A percentile compares a stretch with the other conserved stretches of the same genome.
Conservation (phyloP, 1,284 basidiomycete species). For the Dichomitus squalens region DNA sequence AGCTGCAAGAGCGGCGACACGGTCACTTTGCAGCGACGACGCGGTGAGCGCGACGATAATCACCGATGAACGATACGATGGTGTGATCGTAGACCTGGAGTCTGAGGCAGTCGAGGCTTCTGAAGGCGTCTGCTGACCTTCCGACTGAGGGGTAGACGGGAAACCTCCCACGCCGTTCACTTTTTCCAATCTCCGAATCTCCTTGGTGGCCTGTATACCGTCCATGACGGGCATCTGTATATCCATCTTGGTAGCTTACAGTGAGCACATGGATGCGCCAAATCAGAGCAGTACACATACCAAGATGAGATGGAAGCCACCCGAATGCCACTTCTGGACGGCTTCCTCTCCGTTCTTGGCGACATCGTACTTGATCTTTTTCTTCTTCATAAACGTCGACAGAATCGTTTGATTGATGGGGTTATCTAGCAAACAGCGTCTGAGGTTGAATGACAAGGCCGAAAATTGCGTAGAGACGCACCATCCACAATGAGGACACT, state of each 20-base stretch:
- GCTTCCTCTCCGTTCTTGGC: slow-evolving; percentile 97
- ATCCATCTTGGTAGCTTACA: slow-evolving; percentile 78
- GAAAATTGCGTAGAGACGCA: slow-evolving; percentile 38
- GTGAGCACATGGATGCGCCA: slow-evolving; percentile 1
- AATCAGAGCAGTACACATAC: slow-evolving; percentile 49
- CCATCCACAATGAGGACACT: slow-evolving; percentile 96
- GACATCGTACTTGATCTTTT: slow-evolving; percentile 94
- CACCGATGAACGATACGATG: slow-evolving; percentile 83
- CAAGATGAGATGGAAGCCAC: slow-evolving; percentile 94
- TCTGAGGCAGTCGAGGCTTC: slow-evolving; percentile 44
- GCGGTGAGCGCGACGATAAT: slow-evolving; percentile 99
- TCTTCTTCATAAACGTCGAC: slow-evolving; percentile 94
- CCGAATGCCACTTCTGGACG: slow-evolving; percentile 93
- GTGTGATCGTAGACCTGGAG: slow-evolving; percentile 44
- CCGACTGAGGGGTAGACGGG: slow-evolving; percentile 66
- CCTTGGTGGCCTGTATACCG: slow-evolving; percentile 96
- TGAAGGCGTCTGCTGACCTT: slow-evolving; percentile 56
- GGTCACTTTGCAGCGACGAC: slow-evolving; percentile 89
- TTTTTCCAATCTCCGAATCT: slow-evolving; percentile 89
- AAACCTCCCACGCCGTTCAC: slow-evolving; percentile 69
- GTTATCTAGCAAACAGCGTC: slow-evolving; percentile 71
- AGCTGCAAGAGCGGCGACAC: slow-evolving; percentile 93
- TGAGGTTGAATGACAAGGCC: not conserved
- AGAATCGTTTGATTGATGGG: slow-evolving; percentile 98
- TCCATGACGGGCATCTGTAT: slow-evolving; percentile 99